phyloP scores from a whole-genome alignment of 768 basidiomycete species.

The Phanerochaete carnosa region DNA sequence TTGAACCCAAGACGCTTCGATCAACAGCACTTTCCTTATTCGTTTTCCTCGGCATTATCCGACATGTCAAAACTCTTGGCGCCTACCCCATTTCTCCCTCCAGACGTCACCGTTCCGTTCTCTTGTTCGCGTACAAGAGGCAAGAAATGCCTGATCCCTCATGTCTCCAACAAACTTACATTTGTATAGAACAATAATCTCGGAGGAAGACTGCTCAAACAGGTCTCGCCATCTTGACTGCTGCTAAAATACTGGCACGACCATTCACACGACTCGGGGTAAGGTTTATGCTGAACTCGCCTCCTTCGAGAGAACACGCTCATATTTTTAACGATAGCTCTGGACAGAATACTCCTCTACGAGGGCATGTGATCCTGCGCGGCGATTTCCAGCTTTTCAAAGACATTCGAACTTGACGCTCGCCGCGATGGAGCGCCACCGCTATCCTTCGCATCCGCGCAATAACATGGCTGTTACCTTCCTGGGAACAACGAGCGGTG shows the following conservation, averaged over 20 bases:
- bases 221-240: too few species aligned
- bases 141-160: too few species aligned
- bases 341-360: too few species aligned
- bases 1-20: neutral
- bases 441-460: neutral
- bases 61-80: neutral
- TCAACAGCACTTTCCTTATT: neutral
- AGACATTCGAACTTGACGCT: neutral
- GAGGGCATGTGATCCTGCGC: too few species aligned
- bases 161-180: neutral
- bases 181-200: too few species aligned
- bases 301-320: too few species aligned
- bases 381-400: too few species aligned
- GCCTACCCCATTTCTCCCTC: neutral
- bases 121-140: neutral
- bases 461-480: conserved; percentile 59
- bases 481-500: conserved; percentile 73
- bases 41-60: neutral
- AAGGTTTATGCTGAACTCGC: too few species aligned
- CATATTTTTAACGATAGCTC: too few species aligned
- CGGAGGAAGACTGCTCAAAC: too few species aligned
- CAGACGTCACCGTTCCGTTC: neutral
- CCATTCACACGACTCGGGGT: too few species aligned
- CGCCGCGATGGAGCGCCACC: neutral
- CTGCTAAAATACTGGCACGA: too few species aligned